Percentiles rank a stretch among this genome's conserved stretches.
phyloP scores from a whole-genome alignment of 768 basidiomycete species.

The Psilocybe tampanensis region DNA sequence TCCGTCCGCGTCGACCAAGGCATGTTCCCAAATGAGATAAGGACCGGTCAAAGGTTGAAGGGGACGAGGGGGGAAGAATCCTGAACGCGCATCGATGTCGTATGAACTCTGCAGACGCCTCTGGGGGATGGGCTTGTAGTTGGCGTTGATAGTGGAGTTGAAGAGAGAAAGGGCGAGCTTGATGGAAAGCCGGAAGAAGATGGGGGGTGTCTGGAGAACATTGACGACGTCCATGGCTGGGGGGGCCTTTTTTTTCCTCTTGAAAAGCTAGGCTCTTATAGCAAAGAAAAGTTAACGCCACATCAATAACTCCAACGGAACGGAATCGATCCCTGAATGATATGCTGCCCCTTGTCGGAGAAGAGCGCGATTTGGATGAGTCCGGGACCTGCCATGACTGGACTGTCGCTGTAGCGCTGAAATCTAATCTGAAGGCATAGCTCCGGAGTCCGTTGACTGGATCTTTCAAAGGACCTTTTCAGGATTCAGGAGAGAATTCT shows the following conservation, averaged over 20 bases:
- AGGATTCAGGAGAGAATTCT: constrained; percentile 2
- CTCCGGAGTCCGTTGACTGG: constrained; percentile 29
- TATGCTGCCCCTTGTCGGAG: constrained; percentile 25
- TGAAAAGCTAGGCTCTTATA: constrained; percentile 25
- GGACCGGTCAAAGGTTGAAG: constrained; percentile 54
- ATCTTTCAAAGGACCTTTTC: constrained; percentile 26
- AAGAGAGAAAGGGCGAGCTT: constrained; percentile 48
- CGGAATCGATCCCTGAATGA: constrained; percentile 9
- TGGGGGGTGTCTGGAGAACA: constrained; percentile 55
- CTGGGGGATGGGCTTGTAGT: constrained; percentile 27
- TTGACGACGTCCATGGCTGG: constrained; percentile 41
- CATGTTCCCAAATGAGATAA: constrained; percentile 75
- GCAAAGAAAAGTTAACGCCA: constrained; percentile 15
- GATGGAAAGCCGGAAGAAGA: constrained; percentile 50
- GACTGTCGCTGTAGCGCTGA: constrained; percentile 6
- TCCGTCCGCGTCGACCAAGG: constrained; percentile 54
- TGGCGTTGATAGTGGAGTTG: constrained; percentile 41
- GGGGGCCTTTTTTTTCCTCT: background rate
- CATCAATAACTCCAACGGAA: constrained; percentile 9
- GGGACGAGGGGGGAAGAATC: constrained; percentile 80
- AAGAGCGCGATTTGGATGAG: constrained; percentile 20
- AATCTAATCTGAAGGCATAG: constrained; percentile 19
- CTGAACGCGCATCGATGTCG: constrained; percentile 64
- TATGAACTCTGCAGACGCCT: constrained; percentile 41
- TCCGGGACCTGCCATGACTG: constrained; percentile 21